Percentiles rank a stretch among this genome's conserved stretches.
These are phyloP conservation scores for Angophora floribunda DNA, from an alignment of 345 rosid species.

Conservation along the genomic window DNA sequence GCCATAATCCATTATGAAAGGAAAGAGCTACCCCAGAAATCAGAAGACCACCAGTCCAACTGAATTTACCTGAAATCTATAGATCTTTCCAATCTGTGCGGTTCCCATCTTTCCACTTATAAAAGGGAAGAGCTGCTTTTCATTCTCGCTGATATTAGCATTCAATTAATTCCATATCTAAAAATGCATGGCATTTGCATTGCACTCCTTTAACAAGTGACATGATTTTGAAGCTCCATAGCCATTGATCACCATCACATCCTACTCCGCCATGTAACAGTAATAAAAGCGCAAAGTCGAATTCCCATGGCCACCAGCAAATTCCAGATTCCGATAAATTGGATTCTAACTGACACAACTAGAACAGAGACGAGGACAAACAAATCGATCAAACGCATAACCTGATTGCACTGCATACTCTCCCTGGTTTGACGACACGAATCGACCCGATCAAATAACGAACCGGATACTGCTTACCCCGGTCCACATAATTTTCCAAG, in stretches of 20 bases:
- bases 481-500: constrained; percentile 36
- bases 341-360: neutral
- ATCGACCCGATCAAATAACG: constrained; percentile 47
- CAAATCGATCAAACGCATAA: neutral
- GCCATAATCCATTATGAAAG: neutral
- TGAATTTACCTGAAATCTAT: neutral
- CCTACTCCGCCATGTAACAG: neutral
- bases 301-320: neutral
- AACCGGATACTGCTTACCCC: constrained; percentile 42
- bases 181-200: neutral
- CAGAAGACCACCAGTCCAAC: neutral
- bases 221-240: neutral
- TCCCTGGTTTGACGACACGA: constrained; percentile 21
- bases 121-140: no score
- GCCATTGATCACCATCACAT: neutral
- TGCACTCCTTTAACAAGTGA: neutral
- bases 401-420: constrained; percentile 63
- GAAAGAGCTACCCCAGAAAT: neutral
- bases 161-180: neutral
- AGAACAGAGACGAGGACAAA: neutral
- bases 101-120: neutral
- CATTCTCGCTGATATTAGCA: neutral
- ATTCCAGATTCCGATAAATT: neutral
- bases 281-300: no score
- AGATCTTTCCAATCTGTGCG: neutral